A percentile compares a stretch with the other conserved stretches of the same genome.
phyloP scores from a whole-genome alignment of 805 yeast species.

The Candida anglica region DNA sequence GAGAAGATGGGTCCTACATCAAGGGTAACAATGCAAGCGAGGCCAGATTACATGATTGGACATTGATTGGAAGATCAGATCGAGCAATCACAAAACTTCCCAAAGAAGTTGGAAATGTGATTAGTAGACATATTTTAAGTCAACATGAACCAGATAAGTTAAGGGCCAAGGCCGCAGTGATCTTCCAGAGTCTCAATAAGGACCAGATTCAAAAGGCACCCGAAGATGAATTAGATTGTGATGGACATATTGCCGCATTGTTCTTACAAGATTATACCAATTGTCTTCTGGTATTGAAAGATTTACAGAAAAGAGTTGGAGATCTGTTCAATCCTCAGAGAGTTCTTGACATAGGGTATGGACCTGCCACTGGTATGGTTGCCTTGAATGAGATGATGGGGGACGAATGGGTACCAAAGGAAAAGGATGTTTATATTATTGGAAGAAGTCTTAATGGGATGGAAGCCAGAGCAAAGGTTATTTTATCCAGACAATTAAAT shows the following conservation, averaged over 20 bases:
- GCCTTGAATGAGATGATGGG: constrained; percentile 85
- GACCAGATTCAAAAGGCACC: constrained; percentile 52
- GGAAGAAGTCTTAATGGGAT: constrained; percentile 59
- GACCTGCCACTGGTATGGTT: constrained; percentile 89
- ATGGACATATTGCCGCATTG: constrained; percentile 74
- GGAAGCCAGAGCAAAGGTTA: constrained; percentile 74
- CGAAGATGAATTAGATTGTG: constrained; percentile 50
- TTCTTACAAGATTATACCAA: constrained; percentile 81
- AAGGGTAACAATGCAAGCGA: constrained; percentile 44
- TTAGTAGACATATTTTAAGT: constrained; percentile 60
- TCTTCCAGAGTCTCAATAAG: constrained; percentile 48
- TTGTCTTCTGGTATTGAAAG: constrained; percentile 59
- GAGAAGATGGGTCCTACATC: constrained; percentile 36
- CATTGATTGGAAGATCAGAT: constrained; percentile 53
- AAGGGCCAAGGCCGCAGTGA: constrained; percentile 56
- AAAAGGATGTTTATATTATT: constrained; percentile 67
- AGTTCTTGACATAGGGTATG: constrained; percentile 78
- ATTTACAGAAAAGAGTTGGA: constrained; percentile 50
- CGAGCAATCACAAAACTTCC: constrained; percentile 56
- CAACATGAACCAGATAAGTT: constrained; percentile 61
- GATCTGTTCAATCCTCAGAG: constrained; percentile 56
- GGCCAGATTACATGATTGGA: constrained; percentile 55
- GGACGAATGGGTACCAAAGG: constrained; percentile 51
- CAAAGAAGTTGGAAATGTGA: constrained; percentile 47
- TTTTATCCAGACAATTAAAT: constrained; percentile 61